Percentiles rank a stretch among this genome's conserved stretches.
phyloP scores from a whole-genome alignment of 176 grass and related monocot genomes.

The Hordeum marinum region DNA sequence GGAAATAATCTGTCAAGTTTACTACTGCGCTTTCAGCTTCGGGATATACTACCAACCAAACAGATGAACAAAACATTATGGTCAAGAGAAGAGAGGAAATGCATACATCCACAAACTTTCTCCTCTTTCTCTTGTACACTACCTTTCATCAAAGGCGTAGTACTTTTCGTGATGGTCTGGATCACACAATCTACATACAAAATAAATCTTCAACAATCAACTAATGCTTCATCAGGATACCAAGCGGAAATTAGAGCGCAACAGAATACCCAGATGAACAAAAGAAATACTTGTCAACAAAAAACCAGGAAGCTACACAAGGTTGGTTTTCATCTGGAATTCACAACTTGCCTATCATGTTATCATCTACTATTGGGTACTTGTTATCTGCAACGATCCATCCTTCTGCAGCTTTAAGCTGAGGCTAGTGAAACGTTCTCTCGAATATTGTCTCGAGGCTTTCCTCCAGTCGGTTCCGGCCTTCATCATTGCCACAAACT shows the following conservation, averaged over 20 bases:
- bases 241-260: constrained; percentile 30
- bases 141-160: constrained; percentile 25
- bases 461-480: constrained; percentile 95
- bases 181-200: constrained; percentile 43
- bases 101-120: constrained; percentile 7
- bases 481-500: constrained; percentile 93
- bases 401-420: constrained; percentile 90
- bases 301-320: constrained; percentile 52
- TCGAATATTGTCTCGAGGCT: constrained; percentile 84
- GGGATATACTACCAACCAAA: neutral
- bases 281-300: constrained; percentile 32
- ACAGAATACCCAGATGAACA: constrained; percentile 16
- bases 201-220: constrained; percentile 31
- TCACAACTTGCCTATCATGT: constrained; percentile 50
- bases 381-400: constrained; percentile 62
- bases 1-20: neutral
- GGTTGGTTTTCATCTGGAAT: constrained; percentile 52
- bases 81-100: constrained; percentile 2
- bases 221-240: constrained; percentile 27
- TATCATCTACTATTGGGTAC: constrained; percentile 37
- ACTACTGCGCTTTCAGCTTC: neutral
- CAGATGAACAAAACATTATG: neutral
- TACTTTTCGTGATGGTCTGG: neutral
- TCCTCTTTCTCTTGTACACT: constrained; percentile 36
- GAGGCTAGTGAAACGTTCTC: constrained; percentile 75